Conservation (phyloP, 2,329 filamentous ascomycete species). For the Cladosporium phlei region DNA sequence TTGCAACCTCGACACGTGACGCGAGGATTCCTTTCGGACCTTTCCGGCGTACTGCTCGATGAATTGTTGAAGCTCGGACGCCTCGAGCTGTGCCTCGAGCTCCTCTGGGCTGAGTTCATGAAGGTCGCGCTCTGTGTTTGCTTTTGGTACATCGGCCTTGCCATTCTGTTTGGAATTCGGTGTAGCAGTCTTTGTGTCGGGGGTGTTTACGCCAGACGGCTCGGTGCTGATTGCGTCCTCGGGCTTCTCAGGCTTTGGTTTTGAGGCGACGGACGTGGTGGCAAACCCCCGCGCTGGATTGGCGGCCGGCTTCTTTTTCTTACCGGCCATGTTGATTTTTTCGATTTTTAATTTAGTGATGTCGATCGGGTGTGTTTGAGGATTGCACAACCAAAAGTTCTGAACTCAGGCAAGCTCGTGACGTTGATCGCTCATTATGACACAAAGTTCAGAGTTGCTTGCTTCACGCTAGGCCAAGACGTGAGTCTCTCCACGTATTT, state of each 20-base stretch:
- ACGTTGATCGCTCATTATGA: too few species aligned
- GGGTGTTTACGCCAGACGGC: slow-evolving; percentile 28
- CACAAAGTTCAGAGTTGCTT: too few species aligned
- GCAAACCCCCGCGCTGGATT: slow-evolving; percentile 92
- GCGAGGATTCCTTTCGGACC: slow-evolving; percentile 69
- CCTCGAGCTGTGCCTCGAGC: slow-evolving; percentile 81
- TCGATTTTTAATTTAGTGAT: neutral
- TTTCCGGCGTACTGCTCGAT: slow-evolving; percentile 81
- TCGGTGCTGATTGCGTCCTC: slow-evolving; percentile 25
- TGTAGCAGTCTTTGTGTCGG: slow-evolving; percentile 14
- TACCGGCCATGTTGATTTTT: slow-evolving; percentile 38
- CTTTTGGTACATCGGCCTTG: slow-evolving; percentile 6
- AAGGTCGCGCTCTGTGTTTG: slow-evolving; percentile 30
- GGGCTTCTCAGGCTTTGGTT: slow-evolving; percentile 53
- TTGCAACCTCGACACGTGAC: slow-evolving; percentile 72
- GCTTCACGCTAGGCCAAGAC: too few species aligned
- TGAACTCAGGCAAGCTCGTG: too few species aligned
- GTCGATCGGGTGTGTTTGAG: too few species aligned
- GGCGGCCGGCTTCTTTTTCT: slow-evolving; percentile 84
- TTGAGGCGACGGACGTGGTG: slow-evolving; percentile 78
- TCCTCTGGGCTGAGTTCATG: slow-evolving; percentile 73
- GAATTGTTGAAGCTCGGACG: slow-evolving; percentile 80
- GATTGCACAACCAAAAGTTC: too few species aligned
- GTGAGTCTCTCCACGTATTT: slow-evolving; percentile 6
- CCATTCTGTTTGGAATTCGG: neutral